Evolutionary conservation across 2,329 filamentous ascomycete genomes (phyloP), one percentile per base, ranked within the genome.

Genomic region (Penicillium corylophilum): DNA sequence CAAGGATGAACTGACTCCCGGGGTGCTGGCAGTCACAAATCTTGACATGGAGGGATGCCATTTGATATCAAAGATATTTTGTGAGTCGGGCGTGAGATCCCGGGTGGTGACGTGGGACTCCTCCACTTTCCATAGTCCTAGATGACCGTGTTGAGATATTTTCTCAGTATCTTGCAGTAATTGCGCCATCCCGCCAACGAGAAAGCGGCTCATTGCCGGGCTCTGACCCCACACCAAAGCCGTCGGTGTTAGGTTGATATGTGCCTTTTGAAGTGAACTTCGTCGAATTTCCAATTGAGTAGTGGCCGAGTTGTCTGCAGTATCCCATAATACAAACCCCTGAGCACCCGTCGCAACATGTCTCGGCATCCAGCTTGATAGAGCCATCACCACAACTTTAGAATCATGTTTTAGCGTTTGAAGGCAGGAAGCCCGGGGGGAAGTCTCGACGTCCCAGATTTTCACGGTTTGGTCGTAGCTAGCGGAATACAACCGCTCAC

Each of bases 391-490:
- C 39, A 80, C 76, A 0, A 86, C 76, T 23, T 74, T 68, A 2
- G 74, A 75, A 28, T 72, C 63, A 60, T 84, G 80, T 6, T 56
- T 53, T 6, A 82, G 58, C 2, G 70, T 74, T 18, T 60, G 59
- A 12, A 62, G 55, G 51, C 72, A 76, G 13, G 35, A 53, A 8
- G 69, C 48, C 12, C 54, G 51, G 9, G 53, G 23, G 8, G 64
- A 60, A 24, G 65, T 64, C 6, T 59, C 55, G 6, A 71, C 67
- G 53, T 77, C 66, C 83, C 83, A 86, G 31, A 85, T 67, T 59
- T 82, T 85, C 45, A 84, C 72, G 2, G 74, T 77, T 2, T 73
- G 66, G 50, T 86, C 82, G 50, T 79, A 82, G 4, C 82, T 81
- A 1, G 79, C 76, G 1, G 80, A 82, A 54, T 76, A 81, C 44